A percentile compares a stretch with the other conserved stretches of the same genome.
phyloP scores from a whole-genome alignment of 495 filamentous ascomycete genomes.

The Extremus antarcticus region DNA sequence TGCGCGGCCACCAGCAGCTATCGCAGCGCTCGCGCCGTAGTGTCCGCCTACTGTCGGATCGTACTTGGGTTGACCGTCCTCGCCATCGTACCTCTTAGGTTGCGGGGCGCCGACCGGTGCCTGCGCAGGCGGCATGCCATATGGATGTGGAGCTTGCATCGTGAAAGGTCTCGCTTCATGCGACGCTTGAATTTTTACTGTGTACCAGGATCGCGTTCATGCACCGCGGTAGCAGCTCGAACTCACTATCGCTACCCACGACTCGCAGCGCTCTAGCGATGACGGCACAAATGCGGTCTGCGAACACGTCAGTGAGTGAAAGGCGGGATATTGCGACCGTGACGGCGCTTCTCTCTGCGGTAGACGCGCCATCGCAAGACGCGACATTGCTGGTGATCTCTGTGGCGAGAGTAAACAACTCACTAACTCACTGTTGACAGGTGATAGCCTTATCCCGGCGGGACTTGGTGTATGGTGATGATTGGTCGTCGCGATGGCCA shows the following conservation, averaged over 20 bases:
- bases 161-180: background rate
- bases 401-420: background rate
- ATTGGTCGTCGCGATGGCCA: background rate
- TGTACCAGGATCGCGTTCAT: no score
- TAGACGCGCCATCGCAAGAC: background rate
- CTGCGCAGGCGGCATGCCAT: conserved; percentile 3
- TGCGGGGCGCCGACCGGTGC: conserved; percentile 5
- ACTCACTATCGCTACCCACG: background rate
- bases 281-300: background rate
- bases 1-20: conserved; percentile 60
- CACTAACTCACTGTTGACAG: background rate
- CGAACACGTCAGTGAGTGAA: background rate
- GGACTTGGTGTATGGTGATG: background rate
- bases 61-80: conserved; percentile 50
- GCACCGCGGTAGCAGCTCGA: background rate
- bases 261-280: background rate
- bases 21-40: conserved; percentile 60
- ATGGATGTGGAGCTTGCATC: conserved; percentile 3
- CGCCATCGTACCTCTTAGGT: conserved; percentile 28
- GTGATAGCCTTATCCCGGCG: background rate
- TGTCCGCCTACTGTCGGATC: conserved; percentile 75
- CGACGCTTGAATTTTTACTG: background rate
- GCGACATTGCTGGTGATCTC: background rate
- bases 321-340: background rate
- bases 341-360: background rate